Base-by-base conservation (phyloP, 495 filamentous ascomycete genomes). In the Penicillium odoratum region DNA sequence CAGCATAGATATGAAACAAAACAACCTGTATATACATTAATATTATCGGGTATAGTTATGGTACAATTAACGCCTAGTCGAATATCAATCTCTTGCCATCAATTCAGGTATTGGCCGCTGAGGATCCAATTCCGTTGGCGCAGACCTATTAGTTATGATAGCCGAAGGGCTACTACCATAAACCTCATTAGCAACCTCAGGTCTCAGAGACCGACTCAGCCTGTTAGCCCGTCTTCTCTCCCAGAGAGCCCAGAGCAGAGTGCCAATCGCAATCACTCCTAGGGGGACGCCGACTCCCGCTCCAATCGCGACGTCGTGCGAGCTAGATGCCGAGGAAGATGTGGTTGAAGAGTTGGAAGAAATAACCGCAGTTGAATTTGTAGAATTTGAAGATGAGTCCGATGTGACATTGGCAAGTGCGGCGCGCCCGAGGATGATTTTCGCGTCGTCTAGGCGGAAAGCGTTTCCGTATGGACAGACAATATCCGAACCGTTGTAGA, bases 241-340 rank as follows among this genome's bases (percentile, higher is more conserved):
- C 55, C 58, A 68, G 11, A 70, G 42, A 1, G 66, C 69, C 60
- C 67, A 70, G 18, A 49, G 52, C 13, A 68, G 61, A 28, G 70
- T 71, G 3, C 57, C 69, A 6, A 75, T 62, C 6, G 63, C 73
- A 21, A 76, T 67, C 7, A 70, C 61, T 6, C 65, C 63, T 5
- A 68, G 51, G 1, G 72, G 69, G 5, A 65, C 63, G 10, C 66
- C 66, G 9, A 64, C 59, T 5, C 70, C 72, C 3, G 57, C 70
- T 4, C 70, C 70, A 9, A 74, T 58, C 8, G 72, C 65, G 9
- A 55, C 58, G 34, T 59, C 43, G n/a, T 59, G 51, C 44, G 46
- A 48, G 46, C 30, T 34, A 36, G 38, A 33, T 16, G 5, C 30
- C 7, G 15, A 7, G 5, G 47, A 44, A 42, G 10, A 69, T 47